Evolutionary conservation across 2,329 filamentous ascomycete species (phyloP).

Genomic region (Pseudogymnoascus sp.): DNA sequence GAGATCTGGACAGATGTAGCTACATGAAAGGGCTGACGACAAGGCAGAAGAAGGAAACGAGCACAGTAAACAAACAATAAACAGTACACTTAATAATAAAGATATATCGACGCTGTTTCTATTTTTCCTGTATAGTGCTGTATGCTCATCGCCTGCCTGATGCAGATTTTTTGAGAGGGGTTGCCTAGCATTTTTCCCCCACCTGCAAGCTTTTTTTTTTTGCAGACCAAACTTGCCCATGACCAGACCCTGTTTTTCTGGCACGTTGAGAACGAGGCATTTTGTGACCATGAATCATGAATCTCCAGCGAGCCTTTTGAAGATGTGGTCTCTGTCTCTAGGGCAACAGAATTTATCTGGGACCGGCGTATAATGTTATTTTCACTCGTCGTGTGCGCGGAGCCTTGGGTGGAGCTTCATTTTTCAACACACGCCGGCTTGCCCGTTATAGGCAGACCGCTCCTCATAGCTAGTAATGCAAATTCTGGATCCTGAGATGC

Average conservation of each 20-base stretch:
- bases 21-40: background rate
- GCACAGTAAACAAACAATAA: background rate
- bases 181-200: background rate
- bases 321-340: constrained; percentile 1
- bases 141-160: background rate
- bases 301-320: background rate
- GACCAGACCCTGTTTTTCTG: background rate
- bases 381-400: background rate
- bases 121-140: background rate
- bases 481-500: background rate
- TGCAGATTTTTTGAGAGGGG: background rate
- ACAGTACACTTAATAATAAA: background rate
- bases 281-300: background rate
- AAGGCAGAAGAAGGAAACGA: background rate
- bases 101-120: background rate
- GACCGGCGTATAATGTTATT: constrained; percentile 3
- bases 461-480: background rate
- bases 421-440: background rate
- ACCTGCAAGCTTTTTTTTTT: constrained; percentile 5
- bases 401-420: background rate
- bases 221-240: background rate
- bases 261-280: background rate
- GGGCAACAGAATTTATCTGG: constrained; percentile 1
- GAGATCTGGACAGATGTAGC: background rate
- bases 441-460: background rate